Evolutionary conservation across 164 flowering plant genomes (phyloP).

Genomic region (Liquidambar formosana): DNA sequence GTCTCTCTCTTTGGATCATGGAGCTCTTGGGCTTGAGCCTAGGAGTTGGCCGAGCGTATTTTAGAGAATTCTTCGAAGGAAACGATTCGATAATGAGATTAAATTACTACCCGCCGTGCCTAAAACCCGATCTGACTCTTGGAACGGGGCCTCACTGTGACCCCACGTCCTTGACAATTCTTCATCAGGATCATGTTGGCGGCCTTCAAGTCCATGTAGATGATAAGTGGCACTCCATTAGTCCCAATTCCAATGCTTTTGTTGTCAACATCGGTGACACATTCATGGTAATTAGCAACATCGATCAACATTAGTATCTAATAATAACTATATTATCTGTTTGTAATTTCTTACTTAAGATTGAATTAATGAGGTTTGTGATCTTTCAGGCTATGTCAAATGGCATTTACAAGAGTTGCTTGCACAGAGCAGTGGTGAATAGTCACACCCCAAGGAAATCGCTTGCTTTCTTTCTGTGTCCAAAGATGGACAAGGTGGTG

Average conservation of each 20-base stretch:
- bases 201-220: conserved; percentile 1
- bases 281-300: conserved; percentile 3
- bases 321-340: too few relatives aligned
- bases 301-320: too few relatives aligned
- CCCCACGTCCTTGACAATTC: not conserved
- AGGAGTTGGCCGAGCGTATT: not conserved
- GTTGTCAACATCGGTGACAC: conserved; percentile 5
- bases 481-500: conserved; percentile 68
- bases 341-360: too few relatives aligned
- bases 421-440: conserved; percentile 91
- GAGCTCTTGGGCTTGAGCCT: conserved; percentile 10
- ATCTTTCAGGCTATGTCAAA: conserved; percentile 82
- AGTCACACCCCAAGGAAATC: conserved; percentile 62
- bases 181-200: not conserved
- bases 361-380: too few relatives aligned
- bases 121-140: not conserved
- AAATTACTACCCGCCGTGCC: conserved; percentile 7
- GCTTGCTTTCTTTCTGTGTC: conserved; percentile 79
- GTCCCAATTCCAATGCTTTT: not conserved
- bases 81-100: conserved; percentile 15
- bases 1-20: conserved; percentile 5
- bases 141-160: conserved; percentile 2
- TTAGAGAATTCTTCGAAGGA: conserved; percentile 6
- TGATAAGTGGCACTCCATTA: not conserved
- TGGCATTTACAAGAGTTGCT: conserved; percentile 72